Evolutionary conservation across 1,284 basidiomycete genomes (phyloP), one percentile per base, ranked within the genome.

Genomic region (Papiliotrema flavescens): DNA sequence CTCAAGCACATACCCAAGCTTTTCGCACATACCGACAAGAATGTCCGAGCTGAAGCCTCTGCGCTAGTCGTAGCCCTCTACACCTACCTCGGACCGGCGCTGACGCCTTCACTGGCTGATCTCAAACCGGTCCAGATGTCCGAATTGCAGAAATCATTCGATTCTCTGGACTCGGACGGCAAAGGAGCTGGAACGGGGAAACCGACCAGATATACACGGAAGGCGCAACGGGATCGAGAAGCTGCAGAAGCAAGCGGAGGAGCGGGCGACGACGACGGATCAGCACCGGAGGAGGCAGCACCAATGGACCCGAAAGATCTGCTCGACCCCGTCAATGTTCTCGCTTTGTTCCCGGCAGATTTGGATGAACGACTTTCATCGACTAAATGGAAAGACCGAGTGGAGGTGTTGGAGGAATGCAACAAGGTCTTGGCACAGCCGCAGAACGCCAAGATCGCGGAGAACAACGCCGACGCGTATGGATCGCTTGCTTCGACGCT

Each of bases 41-140:
- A 85, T 35, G 96, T 99, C 47, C 88, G 96, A 57, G 85, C 91
- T 1, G 96, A 99, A 64, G 95, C 93, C 36, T 85, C 85, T 0
- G 79, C 80, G 39, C 85, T 99, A 19, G 82, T 85, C 0, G 84
- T 88, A 62, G 80, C 82, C 3, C 78, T 98, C 6, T 95, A 98
- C 79, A 87, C 88, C 60, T 94, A 86, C 73, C 85, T 98, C 61
- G 96, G 96, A 22, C 80, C 88, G 1, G 88, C 86, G 0, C 87
- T 98, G 57, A 86, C 92, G 53, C 84, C 92, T 43, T 91, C 87
- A 77, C 79, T 99, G 11, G 79, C 84, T n/a, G 90, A 96, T 62
- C 82, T 99, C 59, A 99, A 99, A 74, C 92, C 96, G 0, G 93
- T 98, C n/a, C 96, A 98, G 75, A 85, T 94, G 42, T 94, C 97